These are phyloP conservation scores for Yamadazyma triangularis DNA, from an alignment of 1,139 yeast genomes.

Conservation along the genomic window DNA sequence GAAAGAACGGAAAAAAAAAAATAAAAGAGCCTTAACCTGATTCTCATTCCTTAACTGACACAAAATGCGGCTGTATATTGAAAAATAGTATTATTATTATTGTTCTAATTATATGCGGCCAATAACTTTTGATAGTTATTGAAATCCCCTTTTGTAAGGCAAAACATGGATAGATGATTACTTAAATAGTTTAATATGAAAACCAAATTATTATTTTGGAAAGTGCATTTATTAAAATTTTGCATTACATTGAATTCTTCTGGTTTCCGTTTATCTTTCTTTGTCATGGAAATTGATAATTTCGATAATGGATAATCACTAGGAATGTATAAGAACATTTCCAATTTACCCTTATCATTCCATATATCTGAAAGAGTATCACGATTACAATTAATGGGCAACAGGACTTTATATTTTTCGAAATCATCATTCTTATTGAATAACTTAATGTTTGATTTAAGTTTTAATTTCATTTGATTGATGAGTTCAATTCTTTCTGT, in stretches of 20 bases:
- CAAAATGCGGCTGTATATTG: too few species aligned
- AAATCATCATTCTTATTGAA: conserved; percentile 21
- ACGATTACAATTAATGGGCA: conserved; percentile 11
- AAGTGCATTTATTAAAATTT: conserved; percentile 16
- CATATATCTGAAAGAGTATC: conserved; percentile 17
- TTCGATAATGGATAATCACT: conserved; percentile 16
- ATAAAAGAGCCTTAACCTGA: too few species aligned
- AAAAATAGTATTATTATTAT: too few species aligned
- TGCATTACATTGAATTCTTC: conserved; percentile 20
- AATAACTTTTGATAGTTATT: too few species aligned
- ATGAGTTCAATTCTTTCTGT: conserved; percentile 13
- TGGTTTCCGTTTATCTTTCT: conserved; percentile 17
- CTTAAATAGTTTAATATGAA: conserved; percentile 25
- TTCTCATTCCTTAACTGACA: too few species aligned
- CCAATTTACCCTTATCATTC: conserved; percentile 15
- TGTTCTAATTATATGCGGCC: too few species aligned
- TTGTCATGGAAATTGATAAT: conserved; percentile 17
- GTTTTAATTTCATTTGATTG: conserved; percentile 20
- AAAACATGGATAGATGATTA: conserved; percentile 23
- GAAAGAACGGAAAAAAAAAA: too few species aligned
- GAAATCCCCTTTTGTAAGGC: conserved; percentile 15
- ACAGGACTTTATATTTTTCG: conserved; percentile 21
- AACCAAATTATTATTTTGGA: conserved; percentile 17
- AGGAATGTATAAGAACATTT: conserved; percentile 19
- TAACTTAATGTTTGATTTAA: conserved; percentile 19